Evolutionary conservation across 768 basidiomycete species (phyloP).

Genomic region (Paxillus involutus): DNA sequence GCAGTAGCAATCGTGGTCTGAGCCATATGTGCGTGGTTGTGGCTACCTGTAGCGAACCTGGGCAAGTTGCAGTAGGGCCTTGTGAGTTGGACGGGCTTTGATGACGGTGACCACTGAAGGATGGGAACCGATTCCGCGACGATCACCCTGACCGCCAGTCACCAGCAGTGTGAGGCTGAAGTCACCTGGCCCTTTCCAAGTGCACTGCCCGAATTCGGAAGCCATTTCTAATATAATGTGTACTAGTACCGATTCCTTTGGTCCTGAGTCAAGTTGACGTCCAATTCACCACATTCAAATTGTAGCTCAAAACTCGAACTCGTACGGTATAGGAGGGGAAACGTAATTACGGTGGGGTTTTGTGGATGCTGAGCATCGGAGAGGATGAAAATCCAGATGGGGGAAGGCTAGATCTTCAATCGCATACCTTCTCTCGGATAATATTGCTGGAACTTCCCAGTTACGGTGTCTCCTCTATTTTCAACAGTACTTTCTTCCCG

Average conservation of each 20-base stretch:
- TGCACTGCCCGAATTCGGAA: constrained; percentile 29
- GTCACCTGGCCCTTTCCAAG: constrained; percentile 15
- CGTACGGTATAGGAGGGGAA: too few relatives aligned
- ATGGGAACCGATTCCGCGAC: constrained; percentile 25
- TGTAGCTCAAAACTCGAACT: too few relatives aligned
- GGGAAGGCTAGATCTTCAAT: background rate
- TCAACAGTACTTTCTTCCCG: constrained; percentile 52
- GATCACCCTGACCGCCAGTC: constrained; percentile 19
- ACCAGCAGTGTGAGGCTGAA: constrained; percentile 19
- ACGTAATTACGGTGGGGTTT: too few relatives aligned
- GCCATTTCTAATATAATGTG: background rate
- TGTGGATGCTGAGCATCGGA: too few relatives aligned
- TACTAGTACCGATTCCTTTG: too few relatives aligned
- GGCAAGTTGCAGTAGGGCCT: constrained; percentile 3
- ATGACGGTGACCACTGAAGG: constrained; percentile 11
- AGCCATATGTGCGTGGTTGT: constrained; percentile 20
- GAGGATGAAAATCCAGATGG: background rate
- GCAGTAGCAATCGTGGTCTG: constrained; percentile 26
- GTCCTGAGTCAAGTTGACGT: too few relatives aligned
- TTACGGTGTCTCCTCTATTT: constrained; percentile 30
- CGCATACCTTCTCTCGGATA: background rate
- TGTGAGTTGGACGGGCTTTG: constrained; percentile 4
- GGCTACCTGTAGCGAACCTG: background rate
- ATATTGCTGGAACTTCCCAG: background rate
- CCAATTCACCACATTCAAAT: too few relatives aligned